Percentiles rank a stretch among this genome's conserved stretches.
These are phyloP conservation scores for Candida smagusa DNA, from an alignment of 1,139 yeast species.

Conservation along the genomic window DNA sequence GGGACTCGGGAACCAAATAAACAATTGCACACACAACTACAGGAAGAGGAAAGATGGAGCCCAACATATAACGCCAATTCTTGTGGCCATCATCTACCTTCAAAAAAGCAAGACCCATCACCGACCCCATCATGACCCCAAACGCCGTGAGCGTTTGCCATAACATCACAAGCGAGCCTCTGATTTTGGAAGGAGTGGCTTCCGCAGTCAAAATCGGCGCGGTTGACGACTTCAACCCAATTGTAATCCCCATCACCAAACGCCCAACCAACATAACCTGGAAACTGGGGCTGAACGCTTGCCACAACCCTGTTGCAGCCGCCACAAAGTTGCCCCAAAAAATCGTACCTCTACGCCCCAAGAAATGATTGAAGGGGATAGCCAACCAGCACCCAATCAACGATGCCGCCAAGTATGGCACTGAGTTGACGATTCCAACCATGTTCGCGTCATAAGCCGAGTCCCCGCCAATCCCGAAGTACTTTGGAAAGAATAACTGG, in stretches of 20 bases:
- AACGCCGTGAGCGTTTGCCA: constrained; percentile 38
- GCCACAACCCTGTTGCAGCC: constrained; percentile 21
- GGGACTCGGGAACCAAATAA: constrained; percentile 52
- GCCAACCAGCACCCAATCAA: constrained; percentile 6
- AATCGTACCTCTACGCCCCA: constrained; percentile 21
- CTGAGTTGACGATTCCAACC: constrained; percentile 11
- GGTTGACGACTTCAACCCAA: constrained; percentile 31
- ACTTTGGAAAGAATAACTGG: constrained; percentile 6
- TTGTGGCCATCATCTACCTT: constrained; percentile 33
- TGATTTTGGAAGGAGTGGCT: constrained; percentile 18
- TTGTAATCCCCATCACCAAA: constrained; percentile 30
- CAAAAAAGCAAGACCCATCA: constrained; percentile 32
- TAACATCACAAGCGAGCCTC: constrained; percentile 30
- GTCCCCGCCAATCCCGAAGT: constrained; percentile 7
- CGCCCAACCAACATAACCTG: constrained; percentile 19
- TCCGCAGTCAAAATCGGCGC: constrained; percentile 26
- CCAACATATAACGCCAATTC: constrained; percentile 36
- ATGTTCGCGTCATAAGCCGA: constrained; percentile 8
- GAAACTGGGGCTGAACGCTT: constrained; percentile 19
- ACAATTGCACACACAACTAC: constrained; percentile 11
- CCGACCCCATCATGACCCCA: constrained; percentile 33
- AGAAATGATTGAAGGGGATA: constrained; percentile 4
- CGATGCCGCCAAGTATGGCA: constrained; percentile 12
- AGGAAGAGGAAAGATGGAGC: constrained; percentile 30
- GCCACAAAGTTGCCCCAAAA: constrained; percentile 20